These are phyloP conservation scores for Collybia nuda DNA, from an alignment of 768 basidiomycete species.

Conservation along the genomic window DNA sequence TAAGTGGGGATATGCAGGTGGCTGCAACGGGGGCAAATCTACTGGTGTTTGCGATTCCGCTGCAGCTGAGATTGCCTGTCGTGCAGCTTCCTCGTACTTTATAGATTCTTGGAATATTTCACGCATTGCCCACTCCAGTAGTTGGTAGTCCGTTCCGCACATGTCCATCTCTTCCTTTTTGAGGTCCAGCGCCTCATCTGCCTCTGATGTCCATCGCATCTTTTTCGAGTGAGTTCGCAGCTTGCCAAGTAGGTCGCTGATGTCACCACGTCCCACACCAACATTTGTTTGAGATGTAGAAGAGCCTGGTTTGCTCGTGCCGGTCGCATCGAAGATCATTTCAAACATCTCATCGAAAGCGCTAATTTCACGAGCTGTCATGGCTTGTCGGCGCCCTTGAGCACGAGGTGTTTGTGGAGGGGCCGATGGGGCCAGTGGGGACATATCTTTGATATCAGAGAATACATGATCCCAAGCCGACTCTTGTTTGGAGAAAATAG, in stretches of 20 bases:
- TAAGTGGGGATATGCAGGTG: conserved; percentile 70
- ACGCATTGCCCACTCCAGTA: conserved; percentile 70
- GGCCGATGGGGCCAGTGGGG: conserved; percentile 21
- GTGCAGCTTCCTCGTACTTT: conserved; percentile 47
- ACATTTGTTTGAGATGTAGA: conserved; percentile 12
- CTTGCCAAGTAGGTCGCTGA: conserved; percentile 54
- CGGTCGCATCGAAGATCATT: conserved; percentile 61
- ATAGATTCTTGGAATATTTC: conserved; percentile 67
- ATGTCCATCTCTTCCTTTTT: conserved; percentile 74
- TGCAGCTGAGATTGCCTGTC: conserved; percentile 30
- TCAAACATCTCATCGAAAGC: conserved; percentile 76
- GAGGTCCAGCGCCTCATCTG: conserved; percentile 58
- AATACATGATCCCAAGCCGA: conserved; percentile 59
- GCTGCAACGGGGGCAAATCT: conserved; percentile 45
- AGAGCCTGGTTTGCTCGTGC: conserved; percentile 26
- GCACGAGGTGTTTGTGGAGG: conserved; percentile 2
- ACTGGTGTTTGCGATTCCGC: conserved; percentile 20
- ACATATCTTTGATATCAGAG: conserved; percentile 33
- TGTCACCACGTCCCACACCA: conserved; percentile 22
- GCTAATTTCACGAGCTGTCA: conserved; percentile 66
- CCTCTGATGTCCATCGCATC: conserved; percentile 49
- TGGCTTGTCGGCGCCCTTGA: conserved; percentile 43
- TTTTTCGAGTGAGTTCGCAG: conserved; percentile 52
- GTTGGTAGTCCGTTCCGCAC: conserved; percentile 65
- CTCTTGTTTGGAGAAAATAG: conserved; percentile 30